Percentiles rank a stretch among this genome's conserved stretches.
Conservation (phyloP, 148 eudicot species). For the Hydrangea macrophylla region DNA sequence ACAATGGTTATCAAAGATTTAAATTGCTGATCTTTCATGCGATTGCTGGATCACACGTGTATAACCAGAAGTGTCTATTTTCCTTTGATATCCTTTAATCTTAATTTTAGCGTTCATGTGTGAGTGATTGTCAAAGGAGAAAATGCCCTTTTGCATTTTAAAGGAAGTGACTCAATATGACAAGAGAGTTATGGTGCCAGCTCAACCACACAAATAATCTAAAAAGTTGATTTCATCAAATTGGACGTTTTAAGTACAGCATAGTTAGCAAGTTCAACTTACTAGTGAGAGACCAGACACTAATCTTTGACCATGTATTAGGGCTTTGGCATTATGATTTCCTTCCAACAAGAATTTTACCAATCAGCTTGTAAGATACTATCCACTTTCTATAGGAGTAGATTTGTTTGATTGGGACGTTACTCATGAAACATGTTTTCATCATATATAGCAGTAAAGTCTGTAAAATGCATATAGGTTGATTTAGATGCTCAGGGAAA, state of each 20-base stretch:
- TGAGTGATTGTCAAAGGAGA: neutral
- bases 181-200: neutral
- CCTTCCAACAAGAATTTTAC: neutral
- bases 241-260: neutral
- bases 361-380: neutral
- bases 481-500: neutral
- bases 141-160: neutral
- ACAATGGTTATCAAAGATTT: no score
- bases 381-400: neutral
- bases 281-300: neutral
- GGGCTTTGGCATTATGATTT: neutral
- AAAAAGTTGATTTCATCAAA: neutral
- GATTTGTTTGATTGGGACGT: neutral
- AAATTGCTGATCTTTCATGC: neutral
- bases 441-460: neutral
- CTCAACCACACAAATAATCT: neutral
- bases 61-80: no score
- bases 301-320: no score
- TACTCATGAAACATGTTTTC: neutral
- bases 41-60: neutral
- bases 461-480: neutral
- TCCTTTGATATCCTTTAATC: no score
- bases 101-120: neutral
- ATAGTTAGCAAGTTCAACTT: neutral
- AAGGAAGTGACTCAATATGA: neutral